A percentile compares a stretch with the other conserved stretches of the same genome.
phyloP scores from a whole-genome alignment of 2,329 filamentous ascomycete genomes.

The Trichoderma citrinoviride region DNA sequence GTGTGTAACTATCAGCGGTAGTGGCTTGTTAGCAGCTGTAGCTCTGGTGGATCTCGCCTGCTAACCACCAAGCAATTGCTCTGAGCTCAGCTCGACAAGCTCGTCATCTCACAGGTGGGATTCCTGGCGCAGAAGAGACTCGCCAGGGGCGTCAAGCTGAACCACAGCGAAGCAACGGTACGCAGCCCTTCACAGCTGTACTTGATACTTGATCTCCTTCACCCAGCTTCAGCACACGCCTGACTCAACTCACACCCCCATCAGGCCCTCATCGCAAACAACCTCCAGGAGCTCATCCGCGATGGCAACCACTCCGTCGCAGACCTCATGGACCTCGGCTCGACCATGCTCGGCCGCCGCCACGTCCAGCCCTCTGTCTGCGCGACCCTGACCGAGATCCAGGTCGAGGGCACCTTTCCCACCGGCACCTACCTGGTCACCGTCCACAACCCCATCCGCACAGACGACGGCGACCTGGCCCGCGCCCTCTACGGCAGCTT shows the following conservation, averaged over 20 bases:
- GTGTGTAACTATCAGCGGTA: slow-evolving; percentile 35
- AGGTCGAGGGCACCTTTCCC: slow-evolving; percentile 92
- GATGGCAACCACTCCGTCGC: slow-evolving; percentile 92
- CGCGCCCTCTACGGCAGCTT: slow-evolving; percentile 90
- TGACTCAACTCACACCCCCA: not conserved
- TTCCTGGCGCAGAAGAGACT: slow-evolving; percentile 83
- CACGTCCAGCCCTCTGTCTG: slow-evolving; percentile 85
- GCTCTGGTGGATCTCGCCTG: not conserved
- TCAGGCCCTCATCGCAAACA: slow-evolving; percentile 78
- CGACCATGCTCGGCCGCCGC: slow-evolving; percentile 87
- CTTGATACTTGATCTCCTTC: not conserved
- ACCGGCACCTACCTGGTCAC: slow-evolving; percentile 92
- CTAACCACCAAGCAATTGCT: slow-evolving; percentile 3
- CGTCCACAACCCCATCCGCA: slow-evolving; percentile 83
- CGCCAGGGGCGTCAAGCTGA: slow-evolving; percentile 82
- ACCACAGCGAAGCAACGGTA: slow-evolving; percentile 85
- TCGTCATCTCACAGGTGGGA: slow-evolving; percentile 85
- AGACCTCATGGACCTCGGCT: slow-evolving; percentile 88
- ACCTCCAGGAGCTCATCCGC: slow-evolving; percentile 93
- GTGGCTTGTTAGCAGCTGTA: not conserved
- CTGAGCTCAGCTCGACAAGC: slow-evolving; percentile 78
- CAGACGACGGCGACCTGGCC: slow-evolving; percentile 81
- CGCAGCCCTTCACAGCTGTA: slow-evolving; percentile 24
- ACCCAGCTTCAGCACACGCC: not conserved
- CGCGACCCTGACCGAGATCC: slow-evolving; percentile 75